Evolutionary conservation across 2,329 filamentous ascomycete species (phyloP).

Genomic region (Samsoniella hepiali): DNA sequence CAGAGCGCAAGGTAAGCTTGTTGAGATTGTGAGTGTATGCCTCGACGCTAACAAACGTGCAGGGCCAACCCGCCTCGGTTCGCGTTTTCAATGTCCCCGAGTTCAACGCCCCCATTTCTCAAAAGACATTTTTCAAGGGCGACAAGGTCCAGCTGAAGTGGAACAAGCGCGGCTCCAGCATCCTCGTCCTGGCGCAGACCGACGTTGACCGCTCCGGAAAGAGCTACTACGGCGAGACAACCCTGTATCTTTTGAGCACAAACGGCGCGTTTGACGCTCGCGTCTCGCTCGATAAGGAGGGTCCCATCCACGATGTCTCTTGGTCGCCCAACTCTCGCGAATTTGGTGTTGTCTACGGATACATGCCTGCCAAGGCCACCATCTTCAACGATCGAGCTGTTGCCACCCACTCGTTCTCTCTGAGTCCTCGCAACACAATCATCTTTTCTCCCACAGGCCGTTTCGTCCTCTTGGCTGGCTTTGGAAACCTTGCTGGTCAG

Average conservation of each 20-base stretch:
- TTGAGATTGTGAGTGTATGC: background rate
- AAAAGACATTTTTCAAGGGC: slow-evolving; percentile 99
- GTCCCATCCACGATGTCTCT: slow-evolving; percentile 95
- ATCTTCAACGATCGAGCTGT: slow-evolving; percentile 92
- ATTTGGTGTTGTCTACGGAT: slow-evolving; percentile 96
- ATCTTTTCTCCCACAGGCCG: slow-evolving; percentile 90
- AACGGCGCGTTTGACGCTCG: slow-evolving; percentile 91
- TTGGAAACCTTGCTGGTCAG: slow-evolving; percentile 94
- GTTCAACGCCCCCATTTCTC: slow-evolving; percentile 78
- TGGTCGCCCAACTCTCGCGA: slow-evolving; percentile 98
- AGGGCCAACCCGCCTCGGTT: slow-evolving; percentile 91
- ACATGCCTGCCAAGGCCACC: slow-evolving; percentile 98
- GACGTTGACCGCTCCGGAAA: slow-evolving; percentile 98
- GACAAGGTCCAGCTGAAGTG: slow-evolving; percentile 99
- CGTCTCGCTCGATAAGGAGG: slow-evolving; percentile 91
- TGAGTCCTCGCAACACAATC: slow-evolving; percentile 90
- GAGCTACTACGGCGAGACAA: slow-evolving; percentile 99
- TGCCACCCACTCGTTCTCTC: slow-evolving; percentile 77
- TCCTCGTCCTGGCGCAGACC: slow-evolving; percentile 94
- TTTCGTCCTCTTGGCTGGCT: slow-evolving; percentile 90
- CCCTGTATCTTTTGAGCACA: slow-evolving; percentile 88
- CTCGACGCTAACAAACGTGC: slow-evolving; percentile 21
- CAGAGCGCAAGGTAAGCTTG: slow-evolving; percentile 78
- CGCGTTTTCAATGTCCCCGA: slow-evolving; percentile 93
- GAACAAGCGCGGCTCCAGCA: slow-evolving; percentile 86